Conservation (phyloP, 352 stramenopile genomes). For the Phytophthora hybrid region DNA sequence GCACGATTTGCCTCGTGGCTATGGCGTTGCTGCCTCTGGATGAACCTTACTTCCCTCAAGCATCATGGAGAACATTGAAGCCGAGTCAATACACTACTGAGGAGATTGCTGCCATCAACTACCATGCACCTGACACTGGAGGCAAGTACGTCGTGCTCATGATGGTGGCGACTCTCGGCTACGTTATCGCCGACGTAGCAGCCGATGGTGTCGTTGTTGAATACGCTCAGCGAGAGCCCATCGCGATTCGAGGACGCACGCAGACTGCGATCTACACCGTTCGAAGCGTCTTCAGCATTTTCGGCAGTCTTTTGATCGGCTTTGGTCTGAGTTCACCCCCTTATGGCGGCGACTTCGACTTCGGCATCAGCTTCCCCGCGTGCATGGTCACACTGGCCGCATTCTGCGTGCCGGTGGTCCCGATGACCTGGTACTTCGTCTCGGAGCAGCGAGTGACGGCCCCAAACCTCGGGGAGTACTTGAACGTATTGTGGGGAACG, state of each 20-base stretch:
- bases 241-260: slow-evolving; percentile 39
- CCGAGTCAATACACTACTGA: slow-evolving; percentile 34
- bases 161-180: slow-evolving; percentile 60
- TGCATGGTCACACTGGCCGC: slow-evolving; percentile 38
- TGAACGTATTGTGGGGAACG: slow-evolving; percentile 34
- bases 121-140: slow-evolving; percentile 38
- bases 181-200: slow-evolving; percentile 59
- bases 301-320: slow-evolving; percentile 44
- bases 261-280: slow-evolving; percentile 57
- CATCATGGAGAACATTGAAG: slow-evolving; percentile 34
- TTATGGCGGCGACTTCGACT: slow-evolving; percentile 50
- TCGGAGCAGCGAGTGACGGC: slow-evolving; percentile 28
- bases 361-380: slow-evolving; percentile 41
- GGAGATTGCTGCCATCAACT: slow-evolving; percentile 43
- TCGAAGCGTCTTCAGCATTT: slow-evolving; percentile 44
- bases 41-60: slow-evolving; percentile 61
- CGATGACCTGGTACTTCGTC: slow-evolving; percentile 49
- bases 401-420: slow-evolving; percentile 41
- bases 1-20: slow-evolving; percentile 43
- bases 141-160: slow-evolving; percentile 64
- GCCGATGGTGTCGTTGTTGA: slow-evolving; percentile 58
- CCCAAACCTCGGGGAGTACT: slow-evolving; percentile 36
- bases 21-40: slow-evolving; percentile 51
- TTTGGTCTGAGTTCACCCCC: slow-evolving; percentile 45
- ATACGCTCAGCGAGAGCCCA: slow-evolving; percentile 53